These are phyloP conservation scores for Spencermartinsiella ligniputridi DNA, from an alignment of 1,139 yeast genomes.

Conservation along the genomic window DNA sequence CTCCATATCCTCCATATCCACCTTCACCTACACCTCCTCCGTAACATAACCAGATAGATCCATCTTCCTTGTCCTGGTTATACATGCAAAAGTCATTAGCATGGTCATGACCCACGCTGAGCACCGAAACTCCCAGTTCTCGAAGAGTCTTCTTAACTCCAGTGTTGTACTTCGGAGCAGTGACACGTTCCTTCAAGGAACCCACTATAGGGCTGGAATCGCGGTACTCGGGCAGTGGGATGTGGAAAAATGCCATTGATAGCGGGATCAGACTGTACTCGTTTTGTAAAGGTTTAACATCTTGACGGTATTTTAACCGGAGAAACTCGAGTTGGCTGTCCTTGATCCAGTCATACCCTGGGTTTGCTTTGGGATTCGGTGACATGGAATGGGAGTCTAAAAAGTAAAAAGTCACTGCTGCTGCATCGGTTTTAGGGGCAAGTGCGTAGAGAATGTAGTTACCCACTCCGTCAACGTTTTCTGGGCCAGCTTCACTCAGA, in stretches of 20 bases:
- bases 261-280: slow-evolving; percentile 45
- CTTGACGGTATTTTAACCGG: background rate
- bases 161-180: slow-evolving; percentile 70
- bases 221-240: slow-evolving; percentile 81
- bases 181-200: slow-evolving; percentile 59
- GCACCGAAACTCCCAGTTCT: slow-evolving; percentile 62
- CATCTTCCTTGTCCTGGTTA: slow-evolving; percentile 25
- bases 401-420: slow-evolving; percentile 62
- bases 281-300: slow-evolving; percentile 33
- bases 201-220: slow-evolving; percentile 53
- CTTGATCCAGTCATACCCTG: slow-evolving; percentile 86
- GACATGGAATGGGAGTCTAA: slow-evolving; percentile 79
- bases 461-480: slow-evolving; percentile 68
- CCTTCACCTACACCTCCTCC: slow-evolving; percentile 96
- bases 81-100: slow-evolving; percentile 82
- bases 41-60: slow-evolving; percentile 74
- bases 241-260: slow-evolving; percentile 89
- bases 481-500: slow-evolving; percentile 58
- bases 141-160: slow-evolving; percentile 57
- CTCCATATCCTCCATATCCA: slow-evolving; percentile 90
- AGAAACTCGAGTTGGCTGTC: slow-evolving; percentile 56
- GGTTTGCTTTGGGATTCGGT: slow-evolving; percentile 54
- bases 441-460: slow-evolving; percentile 60
- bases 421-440: slow-evolving; percentile 39
- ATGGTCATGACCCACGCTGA: slow-evolving; percentile 90